Base-by-base conservation (phyloP, 169 alveolate species). In the Cryptosporidium ryanae region DNA sequence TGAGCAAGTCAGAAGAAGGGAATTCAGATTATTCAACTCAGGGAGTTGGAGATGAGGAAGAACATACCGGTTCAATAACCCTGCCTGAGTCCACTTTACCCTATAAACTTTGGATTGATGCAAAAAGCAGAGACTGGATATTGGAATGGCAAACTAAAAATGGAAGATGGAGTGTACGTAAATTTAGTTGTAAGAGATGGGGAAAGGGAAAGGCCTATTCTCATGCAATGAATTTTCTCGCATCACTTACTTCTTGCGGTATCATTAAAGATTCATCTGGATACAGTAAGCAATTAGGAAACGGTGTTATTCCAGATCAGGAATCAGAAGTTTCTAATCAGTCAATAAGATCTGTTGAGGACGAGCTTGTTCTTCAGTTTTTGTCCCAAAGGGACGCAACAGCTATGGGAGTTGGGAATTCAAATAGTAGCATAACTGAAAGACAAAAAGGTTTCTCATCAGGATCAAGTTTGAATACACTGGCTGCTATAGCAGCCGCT, bases 141-240 rank as follows among this genome's bases (percentile, higher is more conserved):
- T 71, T 76, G 21, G 87, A 76, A 59, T 76, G 87, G 87, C 87
- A 59, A 61, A 59, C 87, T 8, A 76, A 76, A 48, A 76, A 59
- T 43, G 87, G 87, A 17, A 76, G 87, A 17, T 76, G 87, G 87
- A 61, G 87, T 43, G 87, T 76, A 29, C 55, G 87, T 3, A 76
- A 76, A 44, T 76, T 76, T 25, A 76, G 87, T 25, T 76, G 87
- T 43, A 76, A 76, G 44, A 57, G 87, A 27, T 76, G 87, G 87
- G 87, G 87, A 29, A 76, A 76, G 23, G 87, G 87, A 43, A 76
- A 76, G 61, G 87, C 87, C 1, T 76, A 76, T 76, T 76, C 87
- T 55, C 87, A 76, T 76, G 87, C 87, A 57, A 76, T 76, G 76
- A 76, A 76, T 21, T 76, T 76, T 15, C 46, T 76, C 17, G 87